Percentiles rank a stretch among this genome's conserved stretches.
phyloP scores from a whole-genome alignment of 768 basidiomycete genomes.

The Pluteus cervinus region DNA sequence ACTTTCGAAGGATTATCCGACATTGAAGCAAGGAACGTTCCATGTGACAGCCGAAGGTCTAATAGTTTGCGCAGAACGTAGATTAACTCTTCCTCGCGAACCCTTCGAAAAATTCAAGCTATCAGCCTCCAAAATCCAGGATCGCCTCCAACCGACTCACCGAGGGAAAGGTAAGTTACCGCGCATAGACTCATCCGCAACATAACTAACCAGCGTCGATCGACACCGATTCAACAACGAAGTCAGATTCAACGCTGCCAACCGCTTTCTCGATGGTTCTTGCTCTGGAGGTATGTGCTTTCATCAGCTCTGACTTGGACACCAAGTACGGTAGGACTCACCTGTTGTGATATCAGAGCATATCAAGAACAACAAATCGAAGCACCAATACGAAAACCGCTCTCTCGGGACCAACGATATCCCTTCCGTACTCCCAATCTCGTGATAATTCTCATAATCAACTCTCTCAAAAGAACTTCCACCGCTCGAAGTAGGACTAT shows the following conservation, averaged over 20 bases:
- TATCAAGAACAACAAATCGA: constrained; percentile 78
- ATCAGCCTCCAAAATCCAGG: not conserved
- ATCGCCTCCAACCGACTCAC: constrained; percentile 25
- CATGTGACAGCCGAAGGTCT: constrained; percentile 65
- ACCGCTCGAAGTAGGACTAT: constrained; percentile 12
- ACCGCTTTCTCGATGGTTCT: constrained; percentile 50
- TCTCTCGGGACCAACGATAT: constrained; percentile 63
- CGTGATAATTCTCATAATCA: constrained; percentile 28
- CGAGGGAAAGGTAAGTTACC: constrained; percentile 86
- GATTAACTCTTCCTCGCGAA: constrained; percentile 83
- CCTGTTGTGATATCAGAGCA: constrained; percentile 66
- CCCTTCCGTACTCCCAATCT: constrained; percentile 55
- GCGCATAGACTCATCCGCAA: constrained; percentile 82
- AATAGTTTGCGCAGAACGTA: constrained; percentile 79
- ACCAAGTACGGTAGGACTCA: constrained; percentile 17
- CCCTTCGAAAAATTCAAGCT: constrained; percentile 31
- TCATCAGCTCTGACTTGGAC: not conserved
- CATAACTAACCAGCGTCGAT: constrained; percentile 58
- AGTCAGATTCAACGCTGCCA: constrained; percentile 70
- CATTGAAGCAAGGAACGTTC: constrained; percentile 70
- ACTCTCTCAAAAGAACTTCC: constrained; percentile 35
- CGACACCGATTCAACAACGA: constrained; percentile 75
- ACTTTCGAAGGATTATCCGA: constrained; percentile 59
- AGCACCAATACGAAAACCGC: constrained; percentile 90
- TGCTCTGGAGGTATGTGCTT: constrained; percentile 39